Percentiles rank a stretch among this genome's conserved stretches.
Conservation (phyloP, 2,329 filamentous ascomycete genomes). For the Capronia epimyces region DNA sequence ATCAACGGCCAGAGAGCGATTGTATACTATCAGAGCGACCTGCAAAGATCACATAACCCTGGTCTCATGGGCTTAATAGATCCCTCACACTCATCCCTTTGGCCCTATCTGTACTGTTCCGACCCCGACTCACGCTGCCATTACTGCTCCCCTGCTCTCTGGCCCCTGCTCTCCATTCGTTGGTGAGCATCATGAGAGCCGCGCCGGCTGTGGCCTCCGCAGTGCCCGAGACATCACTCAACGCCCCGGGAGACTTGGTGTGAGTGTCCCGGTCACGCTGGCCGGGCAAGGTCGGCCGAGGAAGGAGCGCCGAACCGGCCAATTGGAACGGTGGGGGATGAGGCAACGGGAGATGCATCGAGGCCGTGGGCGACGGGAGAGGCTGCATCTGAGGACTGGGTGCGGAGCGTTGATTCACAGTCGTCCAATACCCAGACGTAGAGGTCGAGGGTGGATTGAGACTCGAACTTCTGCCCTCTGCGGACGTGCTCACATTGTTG, state of each 20-base stretch:
- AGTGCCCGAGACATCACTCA: slow-evolving; percentile 46
- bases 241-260: slow-evolving; percentile 29
- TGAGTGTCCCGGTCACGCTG: slow-evolving; percentile 34
- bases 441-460: slow-evolving; percentile 8
- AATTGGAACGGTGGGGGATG: slow-evolving; percentile 6
- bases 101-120: slow-evolving; percentile 31
- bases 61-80: slow-evolving; percentile 43
- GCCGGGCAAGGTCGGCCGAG: slow-evolving; percentile 37
- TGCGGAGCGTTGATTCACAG: slow-evolving; percentile 14
- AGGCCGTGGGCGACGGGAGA: slow-evolving; percentile 25
- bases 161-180: slow-evolving; percentile 55
- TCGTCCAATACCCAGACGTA: slow-evolving; percentile 14
- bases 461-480: slow-evolving; percentile 1
- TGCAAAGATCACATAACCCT: too few species aligned
- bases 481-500: slow-evolving; percentile 12
- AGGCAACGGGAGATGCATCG: slow-evolving; percentile 29
- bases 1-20: too few species aligned
- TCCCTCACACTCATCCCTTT: slow-evolving; percentile 53
- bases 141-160: slow-evolving; percentile 17
- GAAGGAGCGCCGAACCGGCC: slow-evolving; percentile 14
- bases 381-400: slow-evolving; percentile 27
- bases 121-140: slow-evolving; percentile 1
- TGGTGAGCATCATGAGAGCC: slow-evolving; percentile 81
- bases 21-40: too few species aligned
- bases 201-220: slow-evolving; percentile 74